A percentile compares a stretch with the other conserved stretches of the same genome.
Conservation (phyloP, 176 grass and related monocot species). For the Lolium rigidum region DNA sequence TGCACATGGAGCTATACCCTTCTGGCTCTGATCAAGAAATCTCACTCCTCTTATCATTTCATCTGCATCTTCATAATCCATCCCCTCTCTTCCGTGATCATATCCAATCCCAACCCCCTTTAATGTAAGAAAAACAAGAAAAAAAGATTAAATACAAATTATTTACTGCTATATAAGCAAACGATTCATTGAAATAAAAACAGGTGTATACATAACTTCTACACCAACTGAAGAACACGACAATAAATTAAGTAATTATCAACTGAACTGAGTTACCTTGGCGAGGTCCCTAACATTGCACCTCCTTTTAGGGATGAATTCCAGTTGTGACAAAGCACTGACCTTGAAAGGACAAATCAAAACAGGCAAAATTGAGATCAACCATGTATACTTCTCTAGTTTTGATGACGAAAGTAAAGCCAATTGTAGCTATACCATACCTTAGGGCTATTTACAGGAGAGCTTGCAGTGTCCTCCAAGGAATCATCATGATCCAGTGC, state of each 20-base stretch:
- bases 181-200: background rate
- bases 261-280: slow-evolving; percentile 57
- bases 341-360: slow-evolving; percentile 58
- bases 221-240: background rate
- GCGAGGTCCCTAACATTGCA: slow-evolving; percentile 53
- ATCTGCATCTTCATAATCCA: slow-evolving; percentile 32
- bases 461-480: slow-evolving; percentile 93
- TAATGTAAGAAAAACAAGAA: background rate
- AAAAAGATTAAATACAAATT: background rate
- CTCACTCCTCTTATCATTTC: slow-evolving; percentile 36
- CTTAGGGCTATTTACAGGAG: slow-evolving; percentile 96
- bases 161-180: background rate
- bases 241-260: background rate
- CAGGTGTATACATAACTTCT: background rate
- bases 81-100: slow-evolving; percentile 44
- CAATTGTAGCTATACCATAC: slow-evolving; percentile 45
- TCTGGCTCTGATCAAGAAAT: slow-evolving; percentile 50
- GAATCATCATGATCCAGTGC: slow-evolving; percentile 74
- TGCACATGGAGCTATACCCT: slow-evolving; percentile 64
- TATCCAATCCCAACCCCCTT: slow-evolving; percentile 47
- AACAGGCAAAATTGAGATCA: slow-evolving; percentile 12
- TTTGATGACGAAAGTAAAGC: slow-evolving; percentile 13
- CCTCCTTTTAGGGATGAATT: slow-evolving; percentile 60
- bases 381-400: background rate
- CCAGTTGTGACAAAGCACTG: slow-evolving; percentile 61